Evolutionary conservation across 345 rosid genomes (phyloP).

Genomic region (Corchorus capsularis): DNA sequence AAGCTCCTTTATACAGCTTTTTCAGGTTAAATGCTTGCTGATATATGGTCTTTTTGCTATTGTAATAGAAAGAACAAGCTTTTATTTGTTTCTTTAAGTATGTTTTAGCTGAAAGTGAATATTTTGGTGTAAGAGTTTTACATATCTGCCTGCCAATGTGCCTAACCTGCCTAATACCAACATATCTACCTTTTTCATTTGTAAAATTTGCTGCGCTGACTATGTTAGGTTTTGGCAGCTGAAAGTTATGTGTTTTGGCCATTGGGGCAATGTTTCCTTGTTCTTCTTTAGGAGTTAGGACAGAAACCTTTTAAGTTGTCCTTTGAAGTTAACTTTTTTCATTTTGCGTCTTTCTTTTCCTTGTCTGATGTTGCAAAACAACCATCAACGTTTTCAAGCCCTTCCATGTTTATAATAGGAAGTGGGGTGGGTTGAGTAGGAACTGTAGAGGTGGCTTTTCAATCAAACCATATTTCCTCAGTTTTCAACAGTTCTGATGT

Average conservation of each 20-base stretch:
- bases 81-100: no score
- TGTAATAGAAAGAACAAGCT: not conserved
- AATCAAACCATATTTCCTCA: not conserved
- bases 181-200: not conserved
- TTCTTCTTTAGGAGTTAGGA: not conserved
- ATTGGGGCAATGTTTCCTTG: not conserved
- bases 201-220: not conserved
- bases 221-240: not conserved
- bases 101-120: not conserved
- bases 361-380: not conserved
- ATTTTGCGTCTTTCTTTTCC: not conserved
- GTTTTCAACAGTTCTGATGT: not conserved
- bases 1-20: not conserved
- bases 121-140: not conserved
- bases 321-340: not conserved
- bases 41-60: not conserved
- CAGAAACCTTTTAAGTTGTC: not conserved
- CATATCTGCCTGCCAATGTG: not conserved
- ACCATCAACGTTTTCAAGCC: not conserved
- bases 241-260: not conserved
- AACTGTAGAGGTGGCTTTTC: not conserved
- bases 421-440: not conserved
- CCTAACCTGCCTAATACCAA: not conserved
- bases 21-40: conserved; percentile 1
- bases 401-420: not conserved